These are phyloP conservation scores for Tribonema minus DNA, from an alignment of 108 stramenopile genomes.

Conservation along the genomic window DNA sequence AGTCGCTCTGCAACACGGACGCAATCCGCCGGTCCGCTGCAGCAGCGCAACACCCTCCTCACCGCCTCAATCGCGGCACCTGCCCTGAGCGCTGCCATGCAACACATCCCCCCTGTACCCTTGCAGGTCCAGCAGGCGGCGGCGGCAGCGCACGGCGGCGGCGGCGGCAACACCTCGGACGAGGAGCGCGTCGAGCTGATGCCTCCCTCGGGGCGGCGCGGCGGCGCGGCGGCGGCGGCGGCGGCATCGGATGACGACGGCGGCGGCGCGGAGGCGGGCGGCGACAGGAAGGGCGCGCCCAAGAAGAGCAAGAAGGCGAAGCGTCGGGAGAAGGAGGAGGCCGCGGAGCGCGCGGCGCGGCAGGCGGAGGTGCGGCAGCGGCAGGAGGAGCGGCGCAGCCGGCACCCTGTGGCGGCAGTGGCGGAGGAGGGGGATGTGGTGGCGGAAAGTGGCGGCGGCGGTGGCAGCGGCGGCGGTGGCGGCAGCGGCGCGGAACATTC, in stretches of 20 bases:
- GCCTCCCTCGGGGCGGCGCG: background rate
- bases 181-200: background rate
- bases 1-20: too few relatives aligned
- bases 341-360: constrained; percentile 16
- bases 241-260: background rate
- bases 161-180: background rate
- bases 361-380: constrained; percentile 12
- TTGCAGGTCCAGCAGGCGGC: constrained; percentile 12
- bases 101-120: too few relatives aligned
- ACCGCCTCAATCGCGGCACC: too few relatives aligned
- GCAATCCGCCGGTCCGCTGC: too few relatives aligned
- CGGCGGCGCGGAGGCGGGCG: background rate
- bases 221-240: background rate
- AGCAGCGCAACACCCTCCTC: too few relatives aligned
- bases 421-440: background rate
- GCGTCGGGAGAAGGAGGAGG: constrained; percentile 28
- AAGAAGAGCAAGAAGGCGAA: constrained; percentile 23
- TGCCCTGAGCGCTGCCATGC: too few relatives aligned
- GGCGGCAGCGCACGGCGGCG: background rate
- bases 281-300: constrained; percentile 4
- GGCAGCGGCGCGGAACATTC: background rate
- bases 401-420: background rate
- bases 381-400: constrained; percentile 21
- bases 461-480: background rate
- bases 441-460: background rate